Conservation (phyloP, 164 flowering plant species). For the Hamamelis virginiana region DNA sequence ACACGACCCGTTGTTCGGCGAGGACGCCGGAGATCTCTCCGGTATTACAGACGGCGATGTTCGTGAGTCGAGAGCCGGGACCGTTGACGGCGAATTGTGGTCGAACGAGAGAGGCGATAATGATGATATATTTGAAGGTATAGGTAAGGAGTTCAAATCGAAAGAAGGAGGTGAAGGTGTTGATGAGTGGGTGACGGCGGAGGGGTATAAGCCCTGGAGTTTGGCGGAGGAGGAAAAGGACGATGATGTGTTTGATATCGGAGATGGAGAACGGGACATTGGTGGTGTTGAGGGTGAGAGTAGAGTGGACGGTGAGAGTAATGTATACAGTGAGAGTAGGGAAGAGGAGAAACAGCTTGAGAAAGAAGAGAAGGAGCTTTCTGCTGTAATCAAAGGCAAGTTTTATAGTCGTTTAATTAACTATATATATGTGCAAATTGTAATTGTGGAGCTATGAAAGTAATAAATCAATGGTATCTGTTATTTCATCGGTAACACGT, state of each 20-base stretch:
- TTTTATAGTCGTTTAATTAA: background rate
- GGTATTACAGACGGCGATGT: conserved; percentile 8
- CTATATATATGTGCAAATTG: background rate
- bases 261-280: conserved; percentile 4
- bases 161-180: conserved; percentile 3
- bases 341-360: conserved; percentile 30
- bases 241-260: conserved; percentile 27
- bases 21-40: conserved; percentile 19
- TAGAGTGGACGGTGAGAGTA: background rate
- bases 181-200: conserved; percentile 22
- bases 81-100: conserved; percentile 14
- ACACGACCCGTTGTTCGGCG: conserved; percentile 24
- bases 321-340: background rate
- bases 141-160: background rate
- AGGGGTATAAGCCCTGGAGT: conserved; percentile 37
- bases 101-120: conserved; percentile 8
- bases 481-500: too few species aligned
- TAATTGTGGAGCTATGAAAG: too few species aligned
- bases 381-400: conserved; percentile 40
- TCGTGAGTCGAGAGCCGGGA: background rate
- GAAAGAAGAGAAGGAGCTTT: conserved; percentile 40
- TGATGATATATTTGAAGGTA: conserved; percentile 11
- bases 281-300: conserved; percentile 6
- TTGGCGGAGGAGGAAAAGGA: conserved; percentile 28
- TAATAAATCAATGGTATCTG: too few species aligned